These are phyloP conservation scores for Coemansia reversa DNA, from an alignment of 192 early-diverging fungal genomes.

Conservation along the genomic window DNA sequence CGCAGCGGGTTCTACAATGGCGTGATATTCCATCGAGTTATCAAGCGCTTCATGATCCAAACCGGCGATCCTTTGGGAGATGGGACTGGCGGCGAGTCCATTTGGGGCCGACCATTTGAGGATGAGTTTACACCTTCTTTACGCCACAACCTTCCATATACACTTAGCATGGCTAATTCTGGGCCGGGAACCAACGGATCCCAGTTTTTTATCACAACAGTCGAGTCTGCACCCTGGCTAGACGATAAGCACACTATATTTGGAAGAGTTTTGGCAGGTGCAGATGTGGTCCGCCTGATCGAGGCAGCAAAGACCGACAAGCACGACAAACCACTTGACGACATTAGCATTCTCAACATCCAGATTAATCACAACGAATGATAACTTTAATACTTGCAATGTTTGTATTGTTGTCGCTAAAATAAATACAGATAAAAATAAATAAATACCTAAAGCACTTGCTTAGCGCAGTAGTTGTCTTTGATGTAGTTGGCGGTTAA, in stretches of 20 bases:
- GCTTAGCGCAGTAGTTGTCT: background rate
- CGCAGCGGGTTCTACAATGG: conserved; percentile 89
- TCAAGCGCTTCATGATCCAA: conserved; percentile 96
- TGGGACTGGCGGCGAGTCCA: conserved; percentile 92
- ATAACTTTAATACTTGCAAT: background rate
- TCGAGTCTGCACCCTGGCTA: conserved; percentile 84
- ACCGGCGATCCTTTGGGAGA: conserved; percentile 88
- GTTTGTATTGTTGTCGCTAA: background rate
- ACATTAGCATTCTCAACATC: conserved; percentile 27
- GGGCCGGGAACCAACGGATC: conserved; percentile 86
- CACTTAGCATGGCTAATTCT: conserved; percentile 94
- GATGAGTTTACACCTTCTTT: conserved; percentile 84
- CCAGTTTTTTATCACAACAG: conserved; percentile 95
- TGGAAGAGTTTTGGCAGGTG: conserved; percentile 83
- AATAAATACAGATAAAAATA: background rate
- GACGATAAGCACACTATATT: conserved; percentile 98
- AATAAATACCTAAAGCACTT: background rate
- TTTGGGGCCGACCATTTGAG: conserved; percentile 91
- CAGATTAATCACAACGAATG: conserved; percentile 8
- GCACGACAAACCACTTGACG: conserved; percentile 85
- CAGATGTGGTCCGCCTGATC: conserved; percentile 90
- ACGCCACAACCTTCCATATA: conserved; percentile 86
- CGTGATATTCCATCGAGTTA: conserved; percentile 95
- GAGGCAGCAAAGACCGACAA: conserved; percentile 82
- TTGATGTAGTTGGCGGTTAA: background rate